Conservation (phyloP, 192 early-diverging fungal species). For the Podila horticola region DNA sequence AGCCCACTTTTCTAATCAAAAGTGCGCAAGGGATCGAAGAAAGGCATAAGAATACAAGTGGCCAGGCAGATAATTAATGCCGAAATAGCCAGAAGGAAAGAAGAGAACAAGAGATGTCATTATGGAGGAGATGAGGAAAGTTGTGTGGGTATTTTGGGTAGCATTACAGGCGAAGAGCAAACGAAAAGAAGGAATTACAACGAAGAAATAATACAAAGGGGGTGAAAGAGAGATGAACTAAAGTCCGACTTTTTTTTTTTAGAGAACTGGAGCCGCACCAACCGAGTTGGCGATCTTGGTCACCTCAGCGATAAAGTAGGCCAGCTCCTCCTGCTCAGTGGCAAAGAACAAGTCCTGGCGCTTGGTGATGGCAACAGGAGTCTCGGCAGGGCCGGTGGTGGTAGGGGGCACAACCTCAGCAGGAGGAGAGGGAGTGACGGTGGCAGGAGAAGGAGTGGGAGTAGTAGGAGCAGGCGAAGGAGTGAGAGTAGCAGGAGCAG, state of each 20-base stretch:
- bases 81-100: no score
- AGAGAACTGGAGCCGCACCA: background rate
- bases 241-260: background rate
- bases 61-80: background rate
- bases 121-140: no score
- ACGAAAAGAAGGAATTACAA: background rate
- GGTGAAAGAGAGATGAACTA: background rate
- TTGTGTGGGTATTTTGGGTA: background rate
- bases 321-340: background rate
- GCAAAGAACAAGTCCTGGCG: slow-evolving; percentile 22
- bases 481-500: background rate
- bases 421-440: background rate
- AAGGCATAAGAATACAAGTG: background rate
- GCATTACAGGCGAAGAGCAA: background rate
- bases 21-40: background rate
- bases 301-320: background rate
- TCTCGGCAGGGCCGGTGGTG: background rate
- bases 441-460: background rate
- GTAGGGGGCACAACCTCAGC: background rate
- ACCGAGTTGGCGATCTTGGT: background rate
- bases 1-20: background rate
- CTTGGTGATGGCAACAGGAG: slow-evolving; percentile 13
- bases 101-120: no score
- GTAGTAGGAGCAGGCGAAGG: slow-evolving; percentile 1
- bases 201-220: background rate